A percentile compares a stretch with the other conserved stretches of the same genome.
phyloP scores from a whole-genome alignment of 169 alveolate genomes.

The Plasmodium vinckei region DNA sequence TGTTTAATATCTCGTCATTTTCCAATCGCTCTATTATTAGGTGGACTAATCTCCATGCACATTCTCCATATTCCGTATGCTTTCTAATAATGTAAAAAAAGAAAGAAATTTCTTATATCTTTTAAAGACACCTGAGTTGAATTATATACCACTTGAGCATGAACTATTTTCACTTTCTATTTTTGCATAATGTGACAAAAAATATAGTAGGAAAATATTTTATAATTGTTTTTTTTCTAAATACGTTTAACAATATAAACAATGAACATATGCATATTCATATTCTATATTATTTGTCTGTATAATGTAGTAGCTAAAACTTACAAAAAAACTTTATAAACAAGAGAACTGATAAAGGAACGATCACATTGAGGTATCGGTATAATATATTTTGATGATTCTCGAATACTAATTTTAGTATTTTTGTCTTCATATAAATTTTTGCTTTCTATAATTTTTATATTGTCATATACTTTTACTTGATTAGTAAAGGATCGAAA shows the following conservation, averaged over 20 bases:
- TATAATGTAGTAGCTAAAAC: not conserved
- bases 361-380: slow-evolving; percentile 75
- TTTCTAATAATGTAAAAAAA: slow-evolving; percentile 27
- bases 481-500: slow-evolving; percentile 54
- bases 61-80: slow-evolving; percentile 78
- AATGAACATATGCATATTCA: not conserved
- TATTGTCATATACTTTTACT: slow-evolving; percentile 66
- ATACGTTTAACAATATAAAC: not conserved
- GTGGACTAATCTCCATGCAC: slow-evolving; percentile 83
- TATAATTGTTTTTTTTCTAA: not conserved
- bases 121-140: not conserved
- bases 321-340: slow-evolving; percentile 57
- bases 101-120: slow-evolving; percentile 10
- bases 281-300: not conserved
- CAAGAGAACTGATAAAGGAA: slow-evolving; percentile 56
- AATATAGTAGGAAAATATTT: not conserved
- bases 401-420: slow-evolving; percentile 66
- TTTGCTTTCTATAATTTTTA: slow-evolving; percentile 68
- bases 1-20: slow-evolving; percentile 79
- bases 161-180: slow-evolving; percentile 4
- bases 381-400: slow-evolving; percentile 66
- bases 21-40: slow-evolving; percentile 84
- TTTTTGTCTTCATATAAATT: slow-evolving; percentile 63
- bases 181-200: not conserved
- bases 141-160: not conserved